Evolutionary conservation across 1,284 basidiomycete genomes (phyloP), one percentile per base, ranked within the genome.

Genomic region (Ustilago loliicola): DNA sequence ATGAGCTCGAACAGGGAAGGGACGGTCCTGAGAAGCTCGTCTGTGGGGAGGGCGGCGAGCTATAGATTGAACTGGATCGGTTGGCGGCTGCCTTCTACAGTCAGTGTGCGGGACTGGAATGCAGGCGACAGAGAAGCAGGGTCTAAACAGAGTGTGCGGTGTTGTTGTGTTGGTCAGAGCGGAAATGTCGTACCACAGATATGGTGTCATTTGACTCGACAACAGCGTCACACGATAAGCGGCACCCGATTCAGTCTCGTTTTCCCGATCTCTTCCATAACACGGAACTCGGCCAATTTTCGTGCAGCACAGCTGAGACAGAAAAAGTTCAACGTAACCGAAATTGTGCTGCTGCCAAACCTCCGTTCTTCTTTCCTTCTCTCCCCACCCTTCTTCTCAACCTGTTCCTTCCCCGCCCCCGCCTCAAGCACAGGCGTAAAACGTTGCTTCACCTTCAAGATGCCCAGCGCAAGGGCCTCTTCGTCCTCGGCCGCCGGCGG

Each of bases 381-480:
- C 5, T 30, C 52, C 27, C 29, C 17, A 54, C n/a, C 32, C 30
- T 54, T 11, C 51, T 11, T 52, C 19, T 9, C 15, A 52, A 29
- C 25, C 30, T 34, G 10, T 13, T 9, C 30, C 32, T 23, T 21
- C 19, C 3, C 40, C 6, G 13, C 30, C 9, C 11, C n/a, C 13
- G 54, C 36, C 25, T 25, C 19, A 27, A 30, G n/a, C n/a, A 30
- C 27, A 27, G 25, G 38, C 38, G 34, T 23, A 40, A 47, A 45
- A 30, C 19, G 29, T 32, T 25, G 15, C 58, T 34, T 25, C 21
- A 15, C 19, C 29, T 42, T 21, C 58, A 58, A 9, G 40, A 74
- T 74, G 72, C 66, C 66, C n/a, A 70, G 72, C 56, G 67, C 72
- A 21, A 66, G 40, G 50, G 68, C 72, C 25, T 73, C 68, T 7